A percentile compares a stretch with the other conserved stretches of the same genome.
Conservation (phyloP, 2,329 filamentous ascomycete genomes). For the Phymatotrichopsis omnivora region DNA sequence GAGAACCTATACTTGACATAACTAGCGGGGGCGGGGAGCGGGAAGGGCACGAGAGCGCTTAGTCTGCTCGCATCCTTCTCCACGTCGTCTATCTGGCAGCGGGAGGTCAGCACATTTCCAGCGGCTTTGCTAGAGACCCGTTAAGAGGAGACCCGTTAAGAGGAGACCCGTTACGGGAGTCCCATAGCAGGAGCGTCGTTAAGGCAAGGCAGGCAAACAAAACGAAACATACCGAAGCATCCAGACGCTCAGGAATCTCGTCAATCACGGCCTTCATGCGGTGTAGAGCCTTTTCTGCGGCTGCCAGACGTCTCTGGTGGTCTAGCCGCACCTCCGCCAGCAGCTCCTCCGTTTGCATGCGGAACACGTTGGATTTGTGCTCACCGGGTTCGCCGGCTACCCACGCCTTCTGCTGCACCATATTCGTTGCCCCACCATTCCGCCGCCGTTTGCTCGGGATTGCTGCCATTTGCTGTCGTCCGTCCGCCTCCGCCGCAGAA, state of each 20-base stretch:
- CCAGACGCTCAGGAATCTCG: constrained; percentile 42
- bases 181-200: no score
- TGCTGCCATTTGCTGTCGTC: constrained; percentile 6
- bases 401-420: constrained; percentile 19
- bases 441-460: no score
- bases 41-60: constrained; percentile 69
- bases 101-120: background rate
- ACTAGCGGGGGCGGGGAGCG: constrained; percentile 63
- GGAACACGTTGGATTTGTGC: constrained; percentile 59
- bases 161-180: background rate
- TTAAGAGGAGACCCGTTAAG: background rate
- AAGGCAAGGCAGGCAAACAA: background rate
- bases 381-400: constrained; percentile 37
- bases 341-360: constrained; percentile 52
- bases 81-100: constrained; percentile 54
- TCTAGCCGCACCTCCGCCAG: constrained; percentile 47
- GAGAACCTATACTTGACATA: constrained; percentile 73
- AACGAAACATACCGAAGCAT: constrained; percentile 41
- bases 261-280: constrained; percentile 47
- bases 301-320: constrained; percentile 42
- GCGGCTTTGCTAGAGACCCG: background rate
- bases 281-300: constrained; percentile 43
- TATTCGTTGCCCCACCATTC: background rate
- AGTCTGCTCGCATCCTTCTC: constrained; percentile 56
- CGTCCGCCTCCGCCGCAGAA: constrained; percentile 1